Base-by-base conservation (phyloP, 164 flowering plant genomes). In the Umbellularia californica region DNA sequence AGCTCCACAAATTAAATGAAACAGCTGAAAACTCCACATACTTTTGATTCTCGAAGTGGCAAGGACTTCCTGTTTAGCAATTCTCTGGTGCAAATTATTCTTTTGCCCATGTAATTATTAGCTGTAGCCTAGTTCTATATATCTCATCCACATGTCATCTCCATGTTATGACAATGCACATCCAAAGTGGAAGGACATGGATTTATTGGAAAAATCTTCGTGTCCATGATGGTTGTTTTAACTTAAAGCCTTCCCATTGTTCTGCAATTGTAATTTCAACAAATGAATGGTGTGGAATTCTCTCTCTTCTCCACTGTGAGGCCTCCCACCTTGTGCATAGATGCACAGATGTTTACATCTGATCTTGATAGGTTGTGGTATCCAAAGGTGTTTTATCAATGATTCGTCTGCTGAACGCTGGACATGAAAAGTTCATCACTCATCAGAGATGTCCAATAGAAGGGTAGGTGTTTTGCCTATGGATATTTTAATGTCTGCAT, bases 1-100 rank as follows among this genome's bases (percentile, higher is more conserved):
- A 58, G 92, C 90, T 15, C 91, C 90, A 19, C 81, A 71, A 51
- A 77, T 87, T 58, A 83, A 87, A 70, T 91, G 87, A 87, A 55
- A 84, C 68, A 13, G 15, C 10, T 15, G 20, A 65, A 35, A 50
- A 35, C 67, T 76, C 63, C n/a, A 69, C 33, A 17, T 41, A 62
- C 70, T 14, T 14, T 20, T 2, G 17, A 25, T 79, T 60, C 63
- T 60, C 19, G 30, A 63, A 50, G 15, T 69, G 28, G 33, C 7
- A 20, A 47, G 15, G 72, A 70, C 65, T 62, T 58, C 75, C 55
- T n/a, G 68, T 52, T 74, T 58, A 14, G 30, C 58, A 58, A 50
- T 67, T 67, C 62, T 58, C 75, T 66, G 50, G 15, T 74, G 76
- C 35, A 74, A 66, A 55, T 55, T 74, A 66, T 74, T 74, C 76